A percentile compares a stretch with the other conserved stretches of the same genome.
Evolutionary conservation across 1,284 basidiomycete genomes (phyloP).

Genomic region (Leccinum variabile): DNA sequence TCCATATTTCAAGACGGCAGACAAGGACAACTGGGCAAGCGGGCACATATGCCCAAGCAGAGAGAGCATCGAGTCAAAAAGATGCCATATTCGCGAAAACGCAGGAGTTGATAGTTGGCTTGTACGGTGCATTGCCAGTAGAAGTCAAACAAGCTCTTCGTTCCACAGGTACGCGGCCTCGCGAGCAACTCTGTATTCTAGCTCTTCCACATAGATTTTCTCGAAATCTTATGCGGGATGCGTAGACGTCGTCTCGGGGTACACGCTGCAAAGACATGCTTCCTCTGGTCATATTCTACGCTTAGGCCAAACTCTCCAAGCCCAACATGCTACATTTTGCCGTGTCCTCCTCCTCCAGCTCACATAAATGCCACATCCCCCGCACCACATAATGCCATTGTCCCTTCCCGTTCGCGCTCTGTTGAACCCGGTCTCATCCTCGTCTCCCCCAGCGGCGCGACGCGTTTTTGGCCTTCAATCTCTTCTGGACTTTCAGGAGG

Average conservation of each 20-base stretch:
- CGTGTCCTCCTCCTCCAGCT: slow-evolving; percentile 48
- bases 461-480: slow-evolving; percentile 80
- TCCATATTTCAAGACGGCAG: too few relatives aligned
- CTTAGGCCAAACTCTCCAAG: slow-evolving; percentile 34
- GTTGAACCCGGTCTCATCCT: slow-evolving; percentile 75
- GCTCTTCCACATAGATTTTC: too few relatives aligned
- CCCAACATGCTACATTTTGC: slow-evolving; percentile 82
- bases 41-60: too few relatives aligned
- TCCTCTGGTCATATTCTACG: slow-evolving; percentile 79
- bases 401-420: slow-evolving; percentile 60
- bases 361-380: slow-evolving; percentile 44
- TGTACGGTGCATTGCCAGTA: too few relatives aligned
- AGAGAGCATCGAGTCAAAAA: too few relatives aligned
- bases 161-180: too few relatives aligned
- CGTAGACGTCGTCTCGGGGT: slow-evolving; percentile 67
- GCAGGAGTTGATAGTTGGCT: too few relatives aligned
- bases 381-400: slow-evolving; percentile 62
- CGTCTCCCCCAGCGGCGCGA: slow-evolving; percentile 58
- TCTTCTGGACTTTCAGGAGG: slow-evolving; percentile 81
- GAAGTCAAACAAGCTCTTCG: too few relatives aligned
- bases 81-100: too few relatives aligned
- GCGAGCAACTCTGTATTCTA: too few relatives aligned
- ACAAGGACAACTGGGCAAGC: too few relatives aligned
- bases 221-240: too few relatives aligned
- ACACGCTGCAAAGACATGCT: slow-evolving; percentile 68